phyloP scores from a whole-genome alignment of 2,329 filamentous ascomycete species.

The Xylaria sp. region DNA sequence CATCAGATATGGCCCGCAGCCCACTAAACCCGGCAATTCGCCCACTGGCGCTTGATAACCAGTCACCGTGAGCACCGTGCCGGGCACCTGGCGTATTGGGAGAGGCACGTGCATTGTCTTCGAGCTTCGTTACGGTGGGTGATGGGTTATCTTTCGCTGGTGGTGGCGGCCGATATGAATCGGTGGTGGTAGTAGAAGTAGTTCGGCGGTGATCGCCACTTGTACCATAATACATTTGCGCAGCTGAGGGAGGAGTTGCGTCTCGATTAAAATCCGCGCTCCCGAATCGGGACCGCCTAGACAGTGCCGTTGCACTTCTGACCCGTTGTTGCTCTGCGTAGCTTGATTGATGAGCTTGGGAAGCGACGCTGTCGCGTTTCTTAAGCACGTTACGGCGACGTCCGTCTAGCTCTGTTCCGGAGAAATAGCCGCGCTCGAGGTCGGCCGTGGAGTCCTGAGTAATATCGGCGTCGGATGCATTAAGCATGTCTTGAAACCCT shows the following conservation, averaged over 20 bases:
- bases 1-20: slow-evolving; percentile 87
- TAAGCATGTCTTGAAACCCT: slow-evolving; percentile 59
- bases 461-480: slow-evolving; percentile 52
- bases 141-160: slow-evolving; percentile 65
- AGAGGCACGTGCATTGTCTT: slow-evolving; percentile 57
- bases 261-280: slow-evolving; percentile 81
- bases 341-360: slow-evolving; percentile 77
- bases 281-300: slow-evolving; percentile 80
- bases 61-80: slow-evolving; percentile 63
- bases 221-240: slow-evolving; percentile 76
- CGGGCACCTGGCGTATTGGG: slow-evolving; percentile 57
- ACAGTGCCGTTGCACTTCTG: slow-evolving; percentile 72
- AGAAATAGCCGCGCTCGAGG: slow-evolving; percentile 91
- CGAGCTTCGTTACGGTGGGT: slow-evolving; percentile 71
- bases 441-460: slow-evolving; percentile 66
- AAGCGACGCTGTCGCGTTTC: slow-evolving; percentile 73
- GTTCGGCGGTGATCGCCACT: slow-evolving; percentile 66
- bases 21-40: slow-evolving; percentile 68
- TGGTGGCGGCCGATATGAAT: slow-evolving; percentile 63
- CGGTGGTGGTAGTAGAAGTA: slow-evolving; percentile 68
- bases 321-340: slow-evolving; percentile 79
- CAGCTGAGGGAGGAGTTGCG: slow-evolving; percentile 67
- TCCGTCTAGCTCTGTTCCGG: slow-evolving; percentile 82
- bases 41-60: slow-evolving; percentile 66
- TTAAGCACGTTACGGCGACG: slow-evolving; percentile 80